Percentiles rank a stretch among this genome's conserved stretches.
These are phyloP conservation scores for Homolaphlyctis polyrhiza DNA, from an alignment of 371 early-diverging fungal species.

Conservation along the genomic window DNA sequence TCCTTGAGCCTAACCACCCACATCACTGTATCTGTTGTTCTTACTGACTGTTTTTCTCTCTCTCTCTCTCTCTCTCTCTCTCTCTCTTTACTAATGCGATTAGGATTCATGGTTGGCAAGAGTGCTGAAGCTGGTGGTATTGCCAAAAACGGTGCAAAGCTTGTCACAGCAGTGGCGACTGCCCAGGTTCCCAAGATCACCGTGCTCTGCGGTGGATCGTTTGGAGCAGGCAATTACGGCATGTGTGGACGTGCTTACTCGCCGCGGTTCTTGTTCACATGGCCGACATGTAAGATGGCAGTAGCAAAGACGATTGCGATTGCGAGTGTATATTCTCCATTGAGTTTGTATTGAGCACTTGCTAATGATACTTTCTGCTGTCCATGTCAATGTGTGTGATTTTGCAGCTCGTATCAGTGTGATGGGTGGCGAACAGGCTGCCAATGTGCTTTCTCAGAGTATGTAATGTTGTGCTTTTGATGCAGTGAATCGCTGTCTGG, in stretches of 20 bases:
- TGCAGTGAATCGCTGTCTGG: too few species aligned
- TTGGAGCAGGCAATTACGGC: constrained; percentile 82
- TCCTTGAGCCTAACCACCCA: not conserved
- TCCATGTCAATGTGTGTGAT: too few species aligned
- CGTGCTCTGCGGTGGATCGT: constrained; percentile 86
- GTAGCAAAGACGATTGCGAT: too few species aligned
- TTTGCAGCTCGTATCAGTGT: constrained; percentile 88
- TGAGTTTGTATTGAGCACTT: too few species aligned
- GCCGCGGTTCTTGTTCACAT: constrained; percentile 96
- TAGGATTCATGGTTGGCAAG: constrained; percentile 95
- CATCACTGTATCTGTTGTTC: not conserved
- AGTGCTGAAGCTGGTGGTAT: constrained; percentile 96
- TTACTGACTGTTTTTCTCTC: not conserved
- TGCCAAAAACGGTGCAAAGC: constrained; percentile 97
- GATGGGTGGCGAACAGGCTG: constrained; percentile 98
- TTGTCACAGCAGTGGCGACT: constrained; percentile 95
- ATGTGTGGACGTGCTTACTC: constrained; percentile 96
- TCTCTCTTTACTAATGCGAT: too few species aligned
- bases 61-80: not conserved
- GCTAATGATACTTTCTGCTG: too few species aligned
- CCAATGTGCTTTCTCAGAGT: constrained; percentile 82
- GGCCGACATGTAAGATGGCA: constrained; percentile 69
- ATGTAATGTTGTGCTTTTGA: not conserved
- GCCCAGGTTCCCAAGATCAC: constrained; percentile 96
- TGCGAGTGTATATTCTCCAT: too few species aligned